phyloP scores from a whole-genome alignment of 2,329 filamentous ascomycete genomes.

The Aspergillus oerlinghausenensis region DNA sequence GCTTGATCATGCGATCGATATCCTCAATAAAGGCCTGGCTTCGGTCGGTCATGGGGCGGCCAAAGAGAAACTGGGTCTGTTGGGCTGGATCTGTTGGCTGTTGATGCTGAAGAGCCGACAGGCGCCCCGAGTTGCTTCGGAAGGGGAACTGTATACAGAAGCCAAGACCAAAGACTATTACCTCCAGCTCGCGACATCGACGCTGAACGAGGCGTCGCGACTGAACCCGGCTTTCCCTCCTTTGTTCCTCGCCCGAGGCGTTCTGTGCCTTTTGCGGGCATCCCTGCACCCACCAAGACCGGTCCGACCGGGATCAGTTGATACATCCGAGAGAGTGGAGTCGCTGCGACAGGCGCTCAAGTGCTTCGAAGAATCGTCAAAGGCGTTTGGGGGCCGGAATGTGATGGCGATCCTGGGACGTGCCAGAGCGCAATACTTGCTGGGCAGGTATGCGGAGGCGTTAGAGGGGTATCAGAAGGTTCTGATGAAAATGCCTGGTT shows the following conservation, averaged over 20 bases:
- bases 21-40: constrained; percentile 66
- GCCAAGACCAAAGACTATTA: constrained; percentile 90
- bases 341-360: constrained; percentile 81
- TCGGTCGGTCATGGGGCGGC: constrained; percentile 66
- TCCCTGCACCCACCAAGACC: constrained; percentile 74
- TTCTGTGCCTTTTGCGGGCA: constrained; percentile 80
- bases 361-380: constrained; percentile 89
- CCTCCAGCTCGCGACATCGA: constrained; percentile 82
- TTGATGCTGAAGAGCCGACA: constrained; percentile 85
- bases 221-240: constrained; percentile 91
- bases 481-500: constrained; percentile 75
- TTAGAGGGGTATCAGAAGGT: constrained; percentile 82
- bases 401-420: constrained; percentile 90
- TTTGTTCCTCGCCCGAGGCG: constrained; percentile 84
- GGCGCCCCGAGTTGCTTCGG: constrained; percentile 63
- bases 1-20: constrained; percentile 73
- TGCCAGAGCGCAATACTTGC: constrained; percentile 77
- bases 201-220: constrained; percentile 89
- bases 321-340: constrained; percentile 68
- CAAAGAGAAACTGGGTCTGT: constrained; percentile 79
- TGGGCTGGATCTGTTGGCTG: constrained; percentile 85
- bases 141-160: constrained; percentile 62
- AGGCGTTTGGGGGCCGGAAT: constrained; percentile 79
- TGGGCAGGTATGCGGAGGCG: constrained; percentile 80
- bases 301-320: constrained; percentile 57